Evolutionary conservation across 2,329 filamentous ascomycete genomes (phyloP).

Genomic region (Xylariaceae sp.): DNA sequence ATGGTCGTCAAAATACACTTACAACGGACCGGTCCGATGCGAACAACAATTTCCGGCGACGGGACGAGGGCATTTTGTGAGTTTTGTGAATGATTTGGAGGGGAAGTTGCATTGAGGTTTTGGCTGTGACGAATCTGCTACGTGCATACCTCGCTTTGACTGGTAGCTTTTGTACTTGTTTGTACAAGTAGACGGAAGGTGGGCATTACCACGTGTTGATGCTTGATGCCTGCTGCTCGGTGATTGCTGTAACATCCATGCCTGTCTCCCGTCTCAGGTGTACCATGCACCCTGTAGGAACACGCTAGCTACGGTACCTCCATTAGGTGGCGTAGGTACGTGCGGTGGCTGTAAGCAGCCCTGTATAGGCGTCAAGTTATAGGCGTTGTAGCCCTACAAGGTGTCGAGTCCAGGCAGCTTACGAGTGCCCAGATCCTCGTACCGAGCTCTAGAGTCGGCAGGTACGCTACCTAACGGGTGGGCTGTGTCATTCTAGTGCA

Average conservation of each 20-base stretch:
- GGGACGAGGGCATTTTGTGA: no score
- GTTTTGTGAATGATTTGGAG: no score
- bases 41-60: no score
- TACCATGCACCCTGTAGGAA: no score
- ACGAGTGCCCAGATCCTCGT: not conserved
- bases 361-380: not conserved
- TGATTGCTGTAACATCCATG: not conserved
- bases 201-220: not conserved
- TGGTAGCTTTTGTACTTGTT: not conserved
- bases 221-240: not conserved
- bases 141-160: not conserved
- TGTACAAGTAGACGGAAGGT: not conserved
- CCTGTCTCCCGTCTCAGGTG: no score
- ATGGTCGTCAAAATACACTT: no score
- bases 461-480: not conserved
- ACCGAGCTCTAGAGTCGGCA: not conserved
- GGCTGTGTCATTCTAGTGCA: not conserved
- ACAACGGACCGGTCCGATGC: no score
- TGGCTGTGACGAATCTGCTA: not conserved
- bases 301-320: no score
- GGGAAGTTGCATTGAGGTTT: no score
- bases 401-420: not conserved
- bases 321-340: no score
- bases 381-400: not conserved
- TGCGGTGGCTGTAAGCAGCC: not conserved